phyloP scores from a whole-genome alignment of 768 basidiomycete species.

The Russula sp. region DNA sequence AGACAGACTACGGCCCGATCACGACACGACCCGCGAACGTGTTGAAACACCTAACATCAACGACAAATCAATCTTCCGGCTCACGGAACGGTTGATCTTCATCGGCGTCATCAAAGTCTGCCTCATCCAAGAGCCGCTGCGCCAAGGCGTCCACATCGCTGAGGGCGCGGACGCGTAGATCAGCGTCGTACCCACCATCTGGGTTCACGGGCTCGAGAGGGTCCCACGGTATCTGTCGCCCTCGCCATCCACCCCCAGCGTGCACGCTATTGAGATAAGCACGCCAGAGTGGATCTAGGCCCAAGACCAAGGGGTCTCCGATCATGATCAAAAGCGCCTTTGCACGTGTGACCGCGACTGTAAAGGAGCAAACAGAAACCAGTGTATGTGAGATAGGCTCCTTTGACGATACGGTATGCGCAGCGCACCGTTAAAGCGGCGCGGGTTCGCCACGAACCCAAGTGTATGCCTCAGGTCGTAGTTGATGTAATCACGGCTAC shows the following conservation, averaged over 20 bases:
- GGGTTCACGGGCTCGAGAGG: slow-evolving; percentile 21
- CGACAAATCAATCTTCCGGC: not conserved
- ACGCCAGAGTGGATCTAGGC: slow-evolving; percentile 57
- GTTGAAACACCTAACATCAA: not conserved
- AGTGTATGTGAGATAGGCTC: not conserved
- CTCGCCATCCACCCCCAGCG: slow-evolving; percentile 46
- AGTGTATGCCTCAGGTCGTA: slow-evolving; percentile 24
- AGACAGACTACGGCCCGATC: not conserved
- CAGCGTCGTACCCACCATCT: slow-evolving; percentile 7
- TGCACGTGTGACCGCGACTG: slow-evolving; percentile 57
- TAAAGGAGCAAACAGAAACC: not conserved
- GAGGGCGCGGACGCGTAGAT: not conserved
- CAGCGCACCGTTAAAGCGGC: slow-evolving; percentile 27
- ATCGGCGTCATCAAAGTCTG: not conserved
- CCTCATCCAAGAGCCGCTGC: not conserved
- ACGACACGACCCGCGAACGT: not conserved
- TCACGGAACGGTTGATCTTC: slow-evolving; percentile 5
- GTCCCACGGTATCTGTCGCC: slow-evolving; percentile 45
- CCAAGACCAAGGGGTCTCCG: slow-evolving; percentile 51
- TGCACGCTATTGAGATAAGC: slow-evolving; percentile 53
- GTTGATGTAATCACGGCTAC: slow-evolving; percentile 25
- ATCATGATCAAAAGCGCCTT: slow-evolving; percentile 52
- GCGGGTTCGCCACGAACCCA: slow-evolving; percentile 27
- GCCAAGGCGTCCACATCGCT: not conserved
- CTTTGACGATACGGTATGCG: not conserved